Evolutionary conservation across 345 rosid species (phyloP).

Genomic region (Nephelium lappaceum): DNA sequence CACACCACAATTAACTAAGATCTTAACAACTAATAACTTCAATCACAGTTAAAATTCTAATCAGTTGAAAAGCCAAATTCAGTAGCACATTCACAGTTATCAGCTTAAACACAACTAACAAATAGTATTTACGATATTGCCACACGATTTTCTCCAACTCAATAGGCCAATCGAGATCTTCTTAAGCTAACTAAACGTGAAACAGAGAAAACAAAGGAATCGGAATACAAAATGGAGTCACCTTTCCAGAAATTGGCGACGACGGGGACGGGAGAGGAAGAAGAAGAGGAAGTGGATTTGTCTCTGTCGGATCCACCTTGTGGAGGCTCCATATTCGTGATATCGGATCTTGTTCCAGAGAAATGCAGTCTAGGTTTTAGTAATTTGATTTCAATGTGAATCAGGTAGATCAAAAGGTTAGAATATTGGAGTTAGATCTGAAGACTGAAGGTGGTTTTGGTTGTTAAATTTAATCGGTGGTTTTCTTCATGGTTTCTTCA

Average conservation of each 20-base stretch:
- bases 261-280: conserved; percentile 72
- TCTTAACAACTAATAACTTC: not conserved
- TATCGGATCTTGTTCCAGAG: conserved; percentile 21
- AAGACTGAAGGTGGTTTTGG: not conserved
- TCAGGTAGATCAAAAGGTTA: not conserved
- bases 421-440: not conserved
- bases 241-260: conserved; percentile 97
- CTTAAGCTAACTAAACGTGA: not conserved
- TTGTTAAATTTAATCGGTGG: not conserved
- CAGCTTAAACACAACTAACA: not conserved
- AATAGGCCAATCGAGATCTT: not conserved
- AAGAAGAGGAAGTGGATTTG: conserved; percentile 47
- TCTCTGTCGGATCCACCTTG: conserved; percentile 81
- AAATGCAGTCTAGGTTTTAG: conserved; percentile 23
- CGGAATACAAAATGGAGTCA: conserved; percentile 14
- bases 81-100: not conserved
- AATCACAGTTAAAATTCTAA: conserved; percentile 5
- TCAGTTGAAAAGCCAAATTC: not conserved
- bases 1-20: not conserved
- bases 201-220: not conserved
- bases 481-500: not conserved
- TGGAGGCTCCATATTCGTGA: conserved; percentile 58
- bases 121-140: not conserved
- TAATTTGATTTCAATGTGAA: not conserved
- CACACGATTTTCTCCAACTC: not conserved